Evolutionary conservation across 495 filamentous ascomycete species (phyloP), one percentile per base, ranked within the genome.

Genomic region (Physcia stellaris): DNA sequence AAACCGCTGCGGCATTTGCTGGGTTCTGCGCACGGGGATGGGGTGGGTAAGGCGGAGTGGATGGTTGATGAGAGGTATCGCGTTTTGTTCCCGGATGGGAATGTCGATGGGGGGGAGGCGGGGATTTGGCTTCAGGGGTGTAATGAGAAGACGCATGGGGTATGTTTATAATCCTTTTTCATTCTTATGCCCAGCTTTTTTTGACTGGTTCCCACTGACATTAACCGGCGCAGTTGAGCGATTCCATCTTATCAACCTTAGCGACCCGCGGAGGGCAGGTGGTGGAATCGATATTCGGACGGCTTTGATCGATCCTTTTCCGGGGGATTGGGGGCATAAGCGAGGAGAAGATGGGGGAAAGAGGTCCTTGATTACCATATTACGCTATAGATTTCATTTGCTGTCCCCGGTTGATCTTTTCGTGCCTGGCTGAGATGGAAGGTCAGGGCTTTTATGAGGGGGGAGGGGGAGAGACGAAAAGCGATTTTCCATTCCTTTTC

Each of bases 71-170:
- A 88, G 31, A 67, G 94, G 54, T 98, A 98, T 53, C 64, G 67
- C 10, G 72, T 94, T 2, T 56, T 69, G 19, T 80, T 87, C 46
- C 66, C 75, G 18, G 60, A 66, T 5, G 72, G 67, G 18, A 71
- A 71, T 43, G 79, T 94, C 21, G 71, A 71, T 43, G 61, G 60
- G 32, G 42, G 54, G 3, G 64, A 77, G 10, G 69, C 73, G 5
- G 86, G 86, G 9, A 69, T 95, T 23, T 98, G 85, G 86, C 64
- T 98, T 43, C 90, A 95, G 58, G 90, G 90, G 1, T 95, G 86
- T 56, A 90, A 86, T 50, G 86, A 98, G 60, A 73, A 67, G 42
- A 94, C 84, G 19, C 90, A 95, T 55, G 90, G 90, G 24, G 80
- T 86, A 37, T 13, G 66, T n/a, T n/a, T n/a, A n/a, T n/a, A n/a